These are phyloP conservation scores for Chaetomium olivaceum DNA, from an alignment of 2,329 filamentous ascomycete species.

Conservation along the genomic window DNA sequence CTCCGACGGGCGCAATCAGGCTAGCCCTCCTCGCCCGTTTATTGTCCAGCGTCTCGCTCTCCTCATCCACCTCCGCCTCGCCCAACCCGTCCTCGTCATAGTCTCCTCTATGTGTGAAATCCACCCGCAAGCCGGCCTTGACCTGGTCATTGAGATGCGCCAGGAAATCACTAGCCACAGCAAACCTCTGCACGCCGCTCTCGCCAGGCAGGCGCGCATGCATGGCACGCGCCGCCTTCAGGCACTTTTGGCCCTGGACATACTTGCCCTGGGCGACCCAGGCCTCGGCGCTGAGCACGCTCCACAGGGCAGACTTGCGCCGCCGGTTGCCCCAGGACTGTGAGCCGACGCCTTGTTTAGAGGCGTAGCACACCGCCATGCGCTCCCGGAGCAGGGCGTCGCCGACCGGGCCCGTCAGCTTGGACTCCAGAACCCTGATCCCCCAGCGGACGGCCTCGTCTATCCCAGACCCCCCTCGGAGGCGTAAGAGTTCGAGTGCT, in stretches of 20 bases:
- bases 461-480: conserved; percentile 75
- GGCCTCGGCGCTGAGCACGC: conserved; percentile 75
- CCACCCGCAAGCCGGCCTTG: conserved; percentile 47
- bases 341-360: conserved; percentile 66
- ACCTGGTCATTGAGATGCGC: conserved; percentile 52
- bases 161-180: conserved; percentile 53
- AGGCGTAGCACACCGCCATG: conserved; percentile 78
- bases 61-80: conserved; percentile 37
- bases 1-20: conserved; percentile 45
- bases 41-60: conserved; percentile 36
- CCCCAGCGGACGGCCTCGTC: conserved; percentile 90
- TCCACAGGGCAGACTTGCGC: conserved; percentile 89
- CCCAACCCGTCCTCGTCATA: conserved; percentile 36
- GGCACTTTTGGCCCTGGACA: conserved; percentile 73
- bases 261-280: conserved; percentile 80
- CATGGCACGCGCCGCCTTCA: conserved; percentile 65
- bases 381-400: conserved; percentile 85
- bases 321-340: conserved; percentile 69
- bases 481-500: conserved; percentile 75
- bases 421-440: conserved; percentile 74
- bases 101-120: conserved; percentile 24
- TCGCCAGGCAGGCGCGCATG: conserved; percentile 54
- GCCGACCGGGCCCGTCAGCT: conserved; percentile 71
- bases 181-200: conserved; percentile 55
- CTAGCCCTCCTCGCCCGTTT: conserved; percentile 44